Evolutionary conservation across 768 basidiomycete species (phyloP).

Genomic region (Xanthoconium purpureum): DNA sequence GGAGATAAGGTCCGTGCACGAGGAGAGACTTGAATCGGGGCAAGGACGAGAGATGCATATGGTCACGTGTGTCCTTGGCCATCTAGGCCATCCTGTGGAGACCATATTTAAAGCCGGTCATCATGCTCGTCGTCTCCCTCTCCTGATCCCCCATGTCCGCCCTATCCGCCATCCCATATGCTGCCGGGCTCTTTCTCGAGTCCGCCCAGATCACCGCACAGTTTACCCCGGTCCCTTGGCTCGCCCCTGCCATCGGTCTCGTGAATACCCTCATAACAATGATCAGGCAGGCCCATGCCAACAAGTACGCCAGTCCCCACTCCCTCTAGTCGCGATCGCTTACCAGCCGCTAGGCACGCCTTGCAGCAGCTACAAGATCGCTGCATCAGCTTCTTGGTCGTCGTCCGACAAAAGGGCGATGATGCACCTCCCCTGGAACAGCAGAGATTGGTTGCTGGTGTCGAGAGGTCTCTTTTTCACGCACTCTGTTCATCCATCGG

Average conservation of each 20-base stretch:
- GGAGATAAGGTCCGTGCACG: constrained; percentile 58
- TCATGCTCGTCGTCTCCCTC: background rate
- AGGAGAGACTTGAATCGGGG: constrained; percentile 59
- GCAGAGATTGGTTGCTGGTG: constrained; percentile 31
- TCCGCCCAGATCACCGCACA: constrained; percentile 45
- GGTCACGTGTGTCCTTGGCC: constrained; percentile 20
- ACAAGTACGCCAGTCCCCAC: constrained; percentile 37
- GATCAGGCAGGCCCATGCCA: constrained; percentile 46
- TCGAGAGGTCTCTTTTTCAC: constrained; percentile 28
- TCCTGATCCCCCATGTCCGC: constrained; percentile 10
- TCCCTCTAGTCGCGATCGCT: background rate
- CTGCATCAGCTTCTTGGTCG: constrained; percentile 41
- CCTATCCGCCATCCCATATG: constrained; percentile 11
- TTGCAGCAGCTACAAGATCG: constrained; percentile 46
- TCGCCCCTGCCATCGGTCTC: constrained; percentile 41
- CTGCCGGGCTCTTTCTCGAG: constrained; percentile 11
- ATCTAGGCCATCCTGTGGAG: constrained; percentile 19
- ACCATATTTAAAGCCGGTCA: constrained; percentile 5
- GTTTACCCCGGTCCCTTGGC: constrained; percentile 47
- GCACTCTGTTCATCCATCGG: background rate
- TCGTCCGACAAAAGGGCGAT: constrained; percentile 36
- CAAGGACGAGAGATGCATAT: constrained; percentile 42
- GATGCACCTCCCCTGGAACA: constrained; percentile 30
- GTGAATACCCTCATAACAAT: constrained; percentile 44
- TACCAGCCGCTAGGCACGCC: constrained; percentile 33